Conservation (phyloP, 257 asterid species). For the Fraxinus quadrangulata region DNA sequence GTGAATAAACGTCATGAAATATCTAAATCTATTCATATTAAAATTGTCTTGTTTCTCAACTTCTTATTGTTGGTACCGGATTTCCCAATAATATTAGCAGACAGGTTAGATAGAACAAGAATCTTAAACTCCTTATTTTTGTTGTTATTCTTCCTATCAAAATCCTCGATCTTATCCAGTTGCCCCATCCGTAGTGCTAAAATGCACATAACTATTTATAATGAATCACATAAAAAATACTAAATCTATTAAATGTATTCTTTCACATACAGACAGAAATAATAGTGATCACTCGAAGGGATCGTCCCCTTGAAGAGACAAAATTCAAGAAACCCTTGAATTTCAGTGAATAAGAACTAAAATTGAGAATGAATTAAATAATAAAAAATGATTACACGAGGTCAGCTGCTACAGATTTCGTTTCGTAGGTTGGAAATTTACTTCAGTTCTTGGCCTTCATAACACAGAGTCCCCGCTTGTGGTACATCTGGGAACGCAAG, state of each 20-base stretch:
- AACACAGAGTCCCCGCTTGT: conserved; percentile 73
- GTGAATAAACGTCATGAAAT: too few species aligned
- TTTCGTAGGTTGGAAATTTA: conserved; percentile 53
- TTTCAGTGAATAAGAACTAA: too few species aligned
- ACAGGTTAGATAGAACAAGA: conserved; percentile 89
- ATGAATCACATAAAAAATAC: too few species aligned
- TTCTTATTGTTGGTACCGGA: conserved; percentile 81
- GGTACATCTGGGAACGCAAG: conserved; percentile 59
- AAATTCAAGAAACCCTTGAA: too few species aligned
- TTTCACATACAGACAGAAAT: too few species aligned
- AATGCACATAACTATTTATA: too few species aligned
- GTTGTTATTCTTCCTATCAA: conserved; percentile 57
- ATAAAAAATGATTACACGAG: too few species aligned
- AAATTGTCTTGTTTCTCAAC: conserved; percentile 17
- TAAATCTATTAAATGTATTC: too few species aligned
- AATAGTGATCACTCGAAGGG: too few species aligned
- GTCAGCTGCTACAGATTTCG: conserved; percentile 20
- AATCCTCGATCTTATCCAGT: conserved; percentile 37
- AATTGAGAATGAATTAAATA: too few species aligned
- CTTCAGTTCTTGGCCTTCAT: conserved; percentile 68
- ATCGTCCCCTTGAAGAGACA: too few species aligned
- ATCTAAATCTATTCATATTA: conserved; percentile 33
- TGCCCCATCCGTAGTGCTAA: too few species aligned
- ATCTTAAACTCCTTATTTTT: conserved; percentile 72
- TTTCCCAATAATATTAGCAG: conserved; percentile 88